These are phyloP conservation scores for Trematosphaeria pertusa DNA, from an alignment of 2,329 filamentous ascomycete species.

Conservation along the genomic window DNA sequence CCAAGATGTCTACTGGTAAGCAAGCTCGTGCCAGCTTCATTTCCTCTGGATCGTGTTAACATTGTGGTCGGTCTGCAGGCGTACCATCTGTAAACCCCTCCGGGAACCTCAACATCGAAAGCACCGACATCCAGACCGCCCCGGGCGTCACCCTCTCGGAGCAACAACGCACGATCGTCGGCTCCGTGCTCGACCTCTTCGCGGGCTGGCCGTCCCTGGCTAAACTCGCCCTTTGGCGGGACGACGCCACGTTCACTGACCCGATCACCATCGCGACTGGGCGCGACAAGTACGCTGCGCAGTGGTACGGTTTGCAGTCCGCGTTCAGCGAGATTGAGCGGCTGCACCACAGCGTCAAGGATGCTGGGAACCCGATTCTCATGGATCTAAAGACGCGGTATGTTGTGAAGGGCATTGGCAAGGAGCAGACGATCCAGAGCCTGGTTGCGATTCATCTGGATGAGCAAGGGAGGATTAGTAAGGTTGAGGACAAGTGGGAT, in stretches of 20 bases:
- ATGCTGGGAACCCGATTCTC: slow-evolving; percentile 65
- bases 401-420: slow-evolving; percentile 60
- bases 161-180: slow-evolving; percentile 62
- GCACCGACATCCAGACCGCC: slow-evolving; percentile 61
- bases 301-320: slow-evolving; percentile 66
- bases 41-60: too few relatives aligned
- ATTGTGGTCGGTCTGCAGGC: too few relatives aligned
- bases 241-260: slow-evolving; percentile 65
- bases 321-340: slow-evolving; percentile 66
- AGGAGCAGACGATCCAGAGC: slow-evolving; percentile 59
- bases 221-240: slow-evolving; percentile 67
- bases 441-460: slow-evolving; percentile 57
- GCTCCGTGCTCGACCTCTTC: slow-evolving; percentile 68
- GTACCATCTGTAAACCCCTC: too few relatives aligned
- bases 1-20: too few relatives aligned
- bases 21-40: too few relatives aligned
- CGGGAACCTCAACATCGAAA: slow-evolving; percentile 57
- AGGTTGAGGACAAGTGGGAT: slow-evolving; percentile 64
- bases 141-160: slow-evolving; percentile 59
- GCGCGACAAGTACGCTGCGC: slow-evolving; percentile 59
- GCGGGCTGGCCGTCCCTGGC: slow-evolving; percentile 64
- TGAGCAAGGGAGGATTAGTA: slow-evolving; percentile 54
- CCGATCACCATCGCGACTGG: slow-evolving; percentile 65
- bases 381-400: slow-evolving; percentile 62
- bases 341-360: slow-evolving; percentile 61